Evolutionary conservation across 352 stramenopile genomes (phyloP).

Genomic region (Thraustochytrium sp.): DNA sequence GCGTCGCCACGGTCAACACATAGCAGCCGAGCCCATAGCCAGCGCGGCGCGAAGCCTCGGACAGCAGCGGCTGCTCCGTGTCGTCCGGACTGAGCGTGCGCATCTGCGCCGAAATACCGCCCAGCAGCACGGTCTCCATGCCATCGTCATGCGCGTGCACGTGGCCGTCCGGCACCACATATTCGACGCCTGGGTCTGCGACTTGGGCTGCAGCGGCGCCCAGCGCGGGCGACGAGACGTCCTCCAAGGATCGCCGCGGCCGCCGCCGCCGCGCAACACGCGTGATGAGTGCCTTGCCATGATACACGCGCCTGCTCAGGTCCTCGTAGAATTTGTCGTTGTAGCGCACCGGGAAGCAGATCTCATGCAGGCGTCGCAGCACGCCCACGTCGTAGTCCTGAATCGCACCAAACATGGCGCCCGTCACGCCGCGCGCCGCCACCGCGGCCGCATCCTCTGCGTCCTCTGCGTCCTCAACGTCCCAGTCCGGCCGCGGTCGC

Average conservation of each 20-base stretch:
- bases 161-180: not conserved
- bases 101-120: conserved; percentile 79
- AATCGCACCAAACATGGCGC: conserved; percentile 51
- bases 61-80: conserved; percentile 60
- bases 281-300: conserved; percentile 75
- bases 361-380: conserved; percentile 85
- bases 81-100: conserved; percentile 66
- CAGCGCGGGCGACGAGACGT: not conserved
- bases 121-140: conserved; percentile 59
- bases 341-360: conserved; percentile 95
- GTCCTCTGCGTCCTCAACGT: not conserved
- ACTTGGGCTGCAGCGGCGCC: not conserved
- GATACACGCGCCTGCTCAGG: conserved; percentile 70
- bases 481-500: not conserved
- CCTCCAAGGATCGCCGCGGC: not conserved
- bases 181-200: not conserved
- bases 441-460: not conserved
- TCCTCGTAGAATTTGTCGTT: conserved; percentile 90
- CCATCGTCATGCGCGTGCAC: not conserved
- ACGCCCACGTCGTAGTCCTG: conserved; percentile 69
- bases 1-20: conserved; percentile 88
- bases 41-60: conserved; percentile 55
- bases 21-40: conserved; percentile 84
- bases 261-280: conserved; percentile 58
- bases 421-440: not conserved